Evolutionary conservation across 805 yeast genomes (phyloP).

Genomic region (Yamadazyma tumulicola): DNA sequence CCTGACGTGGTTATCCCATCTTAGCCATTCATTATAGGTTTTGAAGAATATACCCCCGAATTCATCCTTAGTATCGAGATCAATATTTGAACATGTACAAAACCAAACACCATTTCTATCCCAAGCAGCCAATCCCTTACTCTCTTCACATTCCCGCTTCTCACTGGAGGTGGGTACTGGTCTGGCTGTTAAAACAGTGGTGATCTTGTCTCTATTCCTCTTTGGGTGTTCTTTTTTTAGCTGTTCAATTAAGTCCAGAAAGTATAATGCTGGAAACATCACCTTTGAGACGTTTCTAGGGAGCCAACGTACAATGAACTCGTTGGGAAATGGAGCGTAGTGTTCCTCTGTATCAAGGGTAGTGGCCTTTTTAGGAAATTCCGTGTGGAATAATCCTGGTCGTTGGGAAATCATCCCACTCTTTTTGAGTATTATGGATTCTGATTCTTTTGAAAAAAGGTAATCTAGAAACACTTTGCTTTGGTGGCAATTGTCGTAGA

Average conservation of each 20-base stretch:
- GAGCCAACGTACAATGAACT: slow-evolving; percentile 17
- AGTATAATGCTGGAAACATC: slow-evolving; percentile 18
- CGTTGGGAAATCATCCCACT: slow-evolving; percentile 13
- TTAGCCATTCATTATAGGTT: slow-evolving; percentile 17
- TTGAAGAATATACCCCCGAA: slow-evolving; percentile 14
- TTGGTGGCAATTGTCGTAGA: not conserved
- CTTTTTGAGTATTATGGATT: slow-evolving; percentile 5
- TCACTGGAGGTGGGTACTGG: slow-evolving; percentile 18
- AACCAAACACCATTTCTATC: slow-evolving; percentile 18
- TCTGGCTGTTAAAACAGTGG: slow-evolving; percentile 13
- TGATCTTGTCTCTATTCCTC: not conserved
- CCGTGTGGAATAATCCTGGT: slow-evolving; percentile 14
- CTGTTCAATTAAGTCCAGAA: slow-evolving; percentile 15
- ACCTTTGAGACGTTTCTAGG: slow-evolving; percentile 15
- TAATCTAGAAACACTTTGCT: slow-evolving; percentile 3
- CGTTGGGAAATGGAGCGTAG: slow-evolving; percentile 13
- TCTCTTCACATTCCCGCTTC: slow-evolving; percentile 9
- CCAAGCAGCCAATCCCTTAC: slow-evolving; percentile 17
- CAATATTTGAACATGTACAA: slow-evolving; percentile 14
- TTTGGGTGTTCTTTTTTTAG: slow-evolving; percentile 7
- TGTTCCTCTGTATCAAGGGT: slow-evolving; percentile 18
- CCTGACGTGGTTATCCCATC: slow-evolving; percentile 13
- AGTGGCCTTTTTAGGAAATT: slow-evolving; percentile 18
- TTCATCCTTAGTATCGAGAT: slow-evolving; percentile 8
- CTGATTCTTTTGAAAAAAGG: slow-evolving; percentile 3